Conservation (phyloP, 305 asterid species). For the Fraxinus sp. region DNA sequence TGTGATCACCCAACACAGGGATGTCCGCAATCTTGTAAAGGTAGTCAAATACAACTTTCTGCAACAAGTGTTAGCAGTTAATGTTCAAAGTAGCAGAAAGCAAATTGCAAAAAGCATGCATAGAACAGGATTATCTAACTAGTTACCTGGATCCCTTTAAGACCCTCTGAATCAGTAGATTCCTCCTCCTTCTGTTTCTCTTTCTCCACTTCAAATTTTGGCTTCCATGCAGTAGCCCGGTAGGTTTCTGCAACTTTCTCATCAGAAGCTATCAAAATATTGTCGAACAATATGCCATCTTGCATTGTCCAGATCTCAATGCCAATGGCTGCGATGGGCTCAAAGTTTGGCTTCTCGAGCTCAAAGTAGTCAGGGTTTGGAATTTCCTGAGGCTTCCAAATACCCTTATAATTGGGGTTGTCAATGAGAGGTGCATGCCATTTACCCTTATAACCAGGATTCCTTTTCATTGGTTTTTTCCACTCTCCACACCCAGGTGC, state of each 20-base stretch:
- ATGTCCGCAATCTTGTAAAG: constrained; percentile 47
- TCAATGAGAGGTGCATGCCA: constrained; percentile 85
- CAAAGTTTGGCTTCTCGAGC: constrained; percentile 77
- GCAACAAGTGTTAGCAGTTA: constrained; percentile 1
- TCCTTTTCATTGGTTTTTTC: constrained; percentile 81
- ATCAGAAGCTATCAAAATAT: constrained; percentile 62
- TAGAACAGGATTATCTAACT: neutral
- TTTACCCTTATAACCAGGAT: constrained; percentile 91
- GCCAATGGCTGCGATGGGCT: constrained; percentile 92
- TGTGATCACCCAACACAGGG: constrained; percentile 45
- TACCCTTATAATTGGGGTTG: constrained; percentile 90
- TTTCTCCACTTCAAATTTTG: constrained; percentile 70
- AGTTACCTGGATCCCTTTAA: constrained; percentile 76
- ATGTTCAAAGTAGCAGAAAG: neutral
- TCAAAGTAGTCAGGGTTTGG: constrained; percentile 83
- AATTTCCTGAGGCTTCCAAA: constrained; percentile 84
- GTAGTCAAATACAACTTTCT: constrained; percentile 40
- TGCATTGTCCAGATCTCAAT: constrained; percentile 99
- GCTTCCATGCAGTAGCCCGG: constrained; percentile 70
- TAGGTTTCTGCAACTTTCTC: constrained; percentile 70
- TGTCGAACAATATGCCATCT: constrained; percentile 90
- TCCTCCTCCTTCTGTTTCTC: constrained; percentile 71
- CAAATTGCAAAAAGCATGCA: neutral
- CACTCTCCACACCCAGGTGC: constrained; percentile 99
- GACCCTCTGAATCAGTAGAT: constrained; percentile 56